Base-by-base conservation (phyloP, 1,139 yeast genomes). In the Hyphopichia fennica region DNA sequence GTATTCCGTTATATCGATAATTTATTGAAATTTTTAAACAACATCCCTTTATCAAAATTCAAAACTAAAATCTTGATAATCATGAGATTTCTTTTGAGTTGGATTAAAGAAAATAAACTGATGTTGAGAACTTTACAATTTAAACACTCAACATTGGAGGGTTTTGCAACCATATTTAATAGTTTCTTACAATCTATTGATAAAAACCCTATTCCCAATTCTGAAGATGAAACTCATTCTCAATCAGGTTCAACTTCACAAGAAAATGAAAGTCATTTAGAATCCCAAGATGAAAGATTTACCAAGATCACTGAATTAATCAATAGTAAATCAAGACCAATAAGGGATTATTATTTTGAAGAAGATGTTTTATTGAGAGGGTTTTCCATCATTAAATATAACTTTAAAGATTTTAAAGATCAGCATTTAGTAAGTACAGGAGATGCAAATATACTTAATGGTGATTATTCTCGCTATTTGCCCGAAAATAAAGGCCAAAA, bases 301-400 rank as follows among this genome's bases (percentile, higher is more conserved):
- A 45, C 34, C 5, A 34, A 36, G 19, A 31, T 49, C 5, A n/a
- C 31, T 9, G 50, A 50, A 14, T 38, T 50, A 10, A 38, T 57
- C 13, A 44, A 44, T 10, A 22, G 48, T 1, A 44, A 47, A 7
- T 38, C 54, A 13, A 45, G 65, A 34, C 75, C 77, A 1, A 45
- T 57, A n/a, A 68, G 91, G 57, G 56, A 60, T 1, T 77, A 81
- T 48, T 77, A 75, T 44, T 84, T 83, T 52, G 61, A 67, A 34
- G 93, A 85, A 51, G 95, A 86, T 62, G 79, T 84, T 9, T 62
- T 72, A 14, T 65, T 82, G 46, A 78, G 79, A 46, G 90, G 83
- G 45, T 83, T 81, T 51, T 65, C 68, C 40, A 72, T 83, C 3
- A 67, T 84, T 23, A 75, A 72, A 32, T 75, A 65, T 51, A 75